These are phyloP conservation scores for Colletotrichum navitas DNA, from an alignment of 2,329 filamentous ascomycete genomes.

Conservation along the genomic window DNA sequence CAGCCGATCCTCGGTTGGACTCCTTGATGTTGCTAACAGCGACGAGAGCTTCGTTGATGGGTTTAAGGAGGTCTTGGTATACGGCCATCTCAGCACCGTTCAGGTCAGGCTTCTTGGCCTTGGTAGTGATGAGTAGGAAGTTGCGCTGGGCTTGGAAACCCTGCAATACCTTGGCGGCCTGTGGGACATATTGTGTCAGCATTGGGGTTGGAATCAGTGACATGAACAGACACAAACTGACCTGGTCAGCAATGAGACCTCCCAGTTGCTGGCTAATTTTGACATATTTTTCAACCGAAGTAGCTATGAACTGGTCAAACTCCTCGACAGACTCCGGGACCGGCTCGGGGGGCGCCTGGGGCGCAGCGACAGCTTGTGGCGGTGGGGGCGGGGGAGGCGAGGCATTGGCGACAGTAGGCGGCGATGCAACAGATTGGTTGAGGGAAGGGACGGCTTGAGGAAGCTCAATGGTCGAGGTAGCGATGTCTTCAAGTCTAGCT, in stretches of 20 bases:
- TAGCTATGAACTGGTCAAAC: slow-evolving; percentile 83
- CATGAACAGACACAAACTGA: slow-evolving; percentile 53
- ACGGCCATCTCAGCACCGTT: slow-evolving; percentile 68
- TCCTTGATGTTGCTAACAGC: slow-evolving; percentile 86
- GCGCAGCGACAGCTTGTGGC: slow-evolving; percentile 51
- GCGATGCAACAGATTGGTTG: slow-evolving; percentile 54
- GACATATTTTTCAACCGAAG: slow-evolving; percentile 82
- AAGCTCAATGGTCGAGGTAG: slow-evolving; percentile 76
- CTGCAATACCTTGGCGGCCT: slow-evolving; percentile 66
- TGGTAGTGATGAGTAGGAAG: slow-evolving; percentile 88
- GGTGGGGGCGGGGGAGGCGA: slow-evolving; percentile 52
- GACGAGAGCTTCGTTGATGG: slow-evolving; percentile 85
- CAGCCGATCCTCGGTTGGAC: slow-evolving; percentile 78
- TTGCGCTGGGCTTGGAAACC: slow-evolving; percentile 88
- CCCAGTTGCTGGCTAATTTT: slow-evolving; percentile 83
- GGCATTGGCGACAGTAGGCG: slow-evolving; percentile 48
- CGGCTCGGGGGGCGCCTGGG: slow-evolving; percentile 65
- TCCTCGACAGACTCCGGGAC: slow-evolving; percentile 86
- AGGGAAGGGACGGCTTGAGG: slow-evolving; percentile 64
- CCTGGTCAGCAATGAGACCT: slow-evolving; percentile 83
- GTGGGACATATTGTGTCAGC: slow-evolving; percentile 7
- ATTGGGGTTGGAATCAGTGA: slow-evolving; percentile 3
- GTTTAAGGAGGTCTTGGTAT: slow-evolving; percentile 84
- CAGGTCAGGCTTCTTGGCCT: slow-evolving; percentile 90
- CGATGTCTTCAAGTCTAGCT: slow-evolving; percentile 95